These are phyloP conservation scores for Wickerhamomyces sydowiorum DNA, from an alignment of 805 yeast genomes.

Conservation along the genomic window DNA sequence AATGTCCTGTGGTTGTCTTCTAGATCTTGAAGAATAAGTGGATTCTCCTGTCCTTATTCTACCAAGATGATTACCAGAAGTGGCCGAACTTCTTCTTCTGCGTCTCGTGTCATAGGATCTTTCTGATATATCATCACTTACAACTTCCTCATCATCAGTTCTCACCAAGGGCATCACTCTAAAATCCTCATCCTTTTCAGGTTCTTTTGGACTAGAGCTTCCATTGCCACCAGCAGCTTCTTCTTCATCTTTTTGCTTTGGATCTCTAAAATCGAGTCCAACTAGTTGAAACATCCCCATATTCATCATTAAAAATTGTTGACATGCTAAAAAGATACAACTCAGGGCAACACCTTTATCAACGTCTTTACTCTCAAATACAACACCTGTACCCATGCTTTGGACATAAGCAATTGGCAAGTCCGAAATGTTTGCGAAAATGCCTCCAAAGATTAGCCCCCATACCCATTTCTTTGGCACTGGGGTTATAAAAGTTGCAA, in stretches of 20 bases:
- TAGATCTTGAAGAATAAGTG: constrained; percentile 15
- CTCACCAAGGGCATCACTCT: neutral
- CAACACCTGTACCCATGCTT: constrained; percentile 35
- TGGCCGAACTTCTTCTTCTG: neutral
- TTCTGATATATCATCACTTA: neutral
- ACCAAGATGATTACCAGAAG: neutral
- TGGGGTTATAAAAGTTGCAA: constrained; percentile 31
- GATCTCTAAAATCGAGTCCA: constrained; percentile 56
- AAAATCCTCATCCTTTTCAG: neutral
- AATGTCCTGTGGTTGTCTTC: constrained; percentile 10
- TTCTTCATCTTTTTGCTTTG: constrained; percentile 1
- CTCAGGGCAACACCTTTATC: constrained; percentile 46
- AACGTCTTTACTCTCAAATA: constrained; percentile 34
- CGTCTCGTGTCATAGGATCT: neutral
- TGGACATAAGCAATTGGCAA: constrained; percentile 50
- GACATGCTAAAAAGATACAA: constrained; percentile 41
- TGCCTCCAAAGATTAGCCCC: constrained; percentile 41
- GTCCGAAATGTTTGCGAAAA: constrained; percentile 47
- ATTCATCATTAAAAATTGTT: constrained; percentile 64
- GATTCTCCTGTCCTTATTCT: constrained; percentile 9
- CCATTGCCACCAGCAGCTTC: constrained; percentile 5
- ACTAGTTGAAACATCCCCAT: constrained; percentile 69
- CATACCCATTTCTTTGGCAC: constrained; percentile 44
- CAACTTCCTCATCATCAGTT: neutral
- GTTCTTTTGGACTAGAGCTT: neutral